phyloP scores from a whole-genome alignment of 345 rosid genomes.

The Jatropha curcas region DNA sequence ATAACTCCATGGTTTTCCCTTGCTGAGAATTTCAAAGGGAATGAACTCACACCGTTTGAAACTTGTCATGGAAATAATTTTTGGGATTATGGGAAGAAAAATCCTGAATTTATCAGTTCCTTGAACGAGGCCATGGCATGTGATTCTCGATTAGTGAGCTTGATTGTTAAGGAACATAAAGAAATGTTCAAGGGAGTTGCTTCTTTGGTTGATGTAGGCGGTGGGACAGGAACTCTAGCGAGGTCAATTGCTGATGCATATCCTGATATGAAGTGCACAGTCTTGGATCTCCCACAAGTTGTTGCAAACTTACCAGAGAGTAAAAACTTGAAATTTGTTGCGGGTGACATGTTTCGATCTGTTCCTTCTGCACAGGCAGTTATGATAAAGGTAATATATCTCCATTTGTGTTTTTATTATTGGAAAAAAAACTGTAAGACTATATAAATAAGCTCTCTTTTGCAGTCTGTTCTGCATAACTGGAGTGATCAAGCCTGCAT shows the following conservation, averaged over 20 bases:
- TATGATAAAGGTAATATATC: conserved; percentile 38
- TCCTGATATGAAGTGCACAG: conserved; percentile 41
- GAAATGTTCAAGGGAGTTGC: conserved; percentile 38
- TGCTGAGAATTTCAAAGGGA: conserved; percentile 31
- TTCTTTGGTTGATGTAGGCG: conserved; percentile 52
- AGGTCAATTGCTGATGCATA: conserved; percentile 33
- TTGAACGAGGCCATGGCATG: conserved; percentile 43
- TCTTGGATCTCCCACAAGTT: conserved; percentile 47
- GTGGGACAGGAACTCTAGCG: conserved; percentile 45
- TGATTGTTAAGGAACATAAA: conserved; percentile 35
- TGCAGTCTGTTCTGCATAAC: conserved; percentile 22
- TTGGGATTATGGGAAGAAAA: conserved; percentile 25
- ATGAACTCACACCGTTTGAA: conserved; percentile 31
- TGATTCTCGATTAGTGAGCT: conserved; percentile 40
- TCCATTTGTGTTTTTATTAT: too few relatives aligned
- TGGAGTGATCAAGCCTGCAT: conserved; percentile 28
- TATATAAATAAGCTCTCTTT: too few relatives aligned
- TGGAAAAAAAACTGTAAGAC: too few relatives aligned
- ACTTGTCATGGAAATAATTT: conserved; percentile 34
- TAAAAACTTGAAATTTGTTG: conserved; percentile 40
- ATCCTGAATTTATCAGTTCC: conserved; percentile 24
- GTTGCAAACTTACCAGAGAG: conserved; percentile 25
- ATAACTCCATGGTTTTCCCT: conserved; percentile 35
- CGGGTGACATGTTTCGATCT: conserved; percentile 45
- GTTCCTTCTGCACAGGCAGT: conserved; percentile 47